These are phyloP conservation scores for Auxenochlorella pyrenoidosa DNA, from an alignment of 139 green algal species.

Conservation along the genomic window DNA sequence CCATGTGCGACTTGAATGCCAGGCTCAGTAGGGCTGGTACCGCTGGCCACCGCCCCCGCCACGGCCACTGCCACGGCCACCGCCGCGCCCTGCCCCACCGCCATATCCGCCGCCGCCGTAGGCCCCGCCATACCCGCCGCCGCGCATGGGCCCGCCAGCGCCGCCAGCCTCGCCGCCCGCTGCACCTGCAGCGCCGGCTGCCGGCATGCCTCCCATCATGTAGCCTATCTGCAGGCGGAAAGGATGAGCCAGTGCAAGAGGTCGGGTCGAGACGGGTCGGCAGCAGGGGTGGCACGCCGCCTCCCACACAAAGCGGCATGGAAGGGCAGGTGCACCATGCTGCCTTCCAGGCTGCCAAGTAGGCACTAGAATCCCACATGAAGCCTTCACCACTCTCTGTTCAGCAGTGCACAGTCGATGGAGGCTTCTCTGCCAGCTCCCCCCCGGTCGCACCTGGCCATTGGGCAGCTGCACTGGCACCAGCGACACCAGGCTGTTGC, in stretches of 20 bases:
- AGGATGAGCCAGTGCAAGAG: background rate
- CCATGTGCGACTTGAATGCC: background rate
- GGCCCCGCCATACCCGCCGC: constrained; percentile 11
- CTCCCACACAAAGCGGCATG: too few relatives aligned
- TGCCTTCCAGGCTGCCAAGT: background rate
- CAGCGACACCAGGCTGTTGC: constrained; percentile 44
- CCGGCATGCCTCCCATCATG: constrained; percentile 42
- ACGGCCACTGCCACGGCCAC: constrained; percentile 18
- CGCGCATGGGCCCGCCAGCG: constrained; percentile 12
- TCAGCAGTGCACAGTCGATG: too few relatives aligned
- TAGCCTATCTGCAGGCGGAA: constrained; percentile 51
- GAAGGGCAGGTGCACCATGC: too few relatives aligned
- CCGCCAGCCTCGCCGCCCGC: constrained; percentile 2
- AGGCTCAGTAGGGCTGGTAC: constrained; percentile 50
- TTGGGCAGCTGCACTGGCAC: constrained; percentile 68
- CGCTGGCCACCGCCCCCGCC: constrained; percentile 32
- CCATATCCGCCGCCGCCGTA: constrained; percentile 26
- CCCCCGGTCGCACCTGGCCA: constrained; percentile 44
- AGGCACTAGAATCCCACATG: too few relatives aligned
- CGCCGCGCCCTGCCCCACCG: constrained; percentile 26
- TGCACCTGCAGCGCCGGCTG: background rate
- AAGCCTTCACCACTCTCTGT: too few relatives aligned
- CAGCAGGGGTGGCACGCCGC: background rate
- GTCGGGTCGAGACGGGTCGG: too few relatives aligned
- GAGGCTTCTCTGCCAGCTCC: background rate